Conservation (phyloP, 805 yeast species). For the Alloascoidea africana region DNA sequence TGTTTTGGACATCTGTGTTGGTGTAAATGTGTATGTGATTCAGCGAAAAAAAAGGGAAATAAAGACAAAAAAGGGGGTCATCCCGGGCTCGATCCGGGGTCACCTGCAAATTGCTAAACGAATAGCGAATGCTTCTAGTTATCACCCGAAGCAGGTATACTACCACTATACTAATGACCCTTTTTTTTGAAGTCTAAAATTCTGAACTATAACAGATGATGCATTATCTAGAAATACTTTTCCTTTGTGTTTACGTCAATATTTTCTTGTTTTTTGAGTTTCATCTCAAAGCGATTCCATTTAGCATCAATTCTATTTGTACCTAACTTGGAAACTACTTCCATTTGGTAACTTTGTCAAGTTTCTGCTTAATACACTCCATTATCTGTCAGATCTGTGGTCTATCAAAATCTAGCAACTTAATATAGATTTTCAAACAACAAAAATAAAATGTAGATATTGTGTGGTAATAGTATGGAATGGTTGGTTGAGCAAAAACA, state of each 20-base stretch:
- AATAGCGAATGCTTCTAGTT: conserved; percentile 15
- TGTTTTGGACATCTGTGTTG: no score
- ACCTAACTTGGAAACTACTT: neutral
- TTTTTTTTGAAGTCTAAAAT: no score
- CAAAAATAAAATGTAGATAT: no score
- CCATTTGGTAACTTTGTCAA: no score
- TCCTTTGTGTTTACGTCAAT: neutral
- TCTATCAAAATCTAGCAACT: no score
- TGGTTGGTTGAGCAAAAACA: no score
- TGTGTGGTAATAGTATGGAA: no score
- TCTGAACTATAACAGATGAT: neutral
- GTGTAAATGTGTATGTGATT: no score
- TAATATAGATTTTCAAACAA: no score
- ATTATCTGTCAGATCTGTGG: no score
- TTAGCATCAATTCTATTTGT: neutral
- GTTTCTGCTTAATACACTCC: no score
- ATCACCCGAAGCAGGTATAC: conserved; percentile 23
- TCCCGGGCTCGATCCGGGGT: conserved; percentile 26
- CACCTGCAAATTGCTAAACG: conserved; percentile 19
- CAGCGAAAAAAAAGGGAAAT: no score
- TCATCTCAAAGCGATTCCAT: neutral
- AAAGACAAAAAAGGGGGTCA: conserved; percentile 18
- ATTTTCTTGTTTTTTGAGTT: neutral
- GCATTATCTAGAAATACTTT: neutral
- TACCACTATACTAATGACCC: conserved; percentile 24